Percentiles rank a stretch among this genome's conserved stretches.
These are phyloP conservation scores for Citrus hindsii DNA, from an alignment of 345 rosid genomes.

Conservation along the genomic window DNA sequence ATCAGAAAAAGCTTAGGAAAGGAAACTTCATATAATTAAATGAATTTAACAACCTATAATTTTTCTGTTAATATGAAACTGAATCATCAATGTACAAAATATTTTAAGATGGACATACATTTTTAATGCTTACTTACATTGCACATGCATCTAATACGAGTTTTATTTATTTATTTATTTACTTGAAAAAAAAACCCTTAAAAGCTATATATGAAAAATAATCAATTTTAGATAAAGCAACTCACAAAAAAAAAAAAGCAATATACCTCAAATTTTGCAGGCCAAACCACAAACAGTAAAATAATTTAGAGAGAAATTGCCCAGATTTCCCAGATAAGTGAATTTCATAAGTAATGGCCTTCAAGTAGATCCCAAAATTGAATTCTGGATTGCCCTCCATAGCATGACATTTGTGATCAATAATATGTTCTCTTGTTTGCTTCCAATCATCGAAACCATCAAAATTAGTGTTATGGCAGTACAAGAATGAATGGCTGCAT, in stretches of 20 bases:
- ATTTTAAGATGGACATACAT: background rate
- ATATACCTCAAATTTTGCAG: slow-evolving; percentile 78
- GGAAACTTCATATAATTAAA: background rate
- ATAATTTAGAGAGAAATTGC: slow-evolving; percentile 54
- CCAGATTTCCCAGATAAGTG: slow-evolving; percentile 42
- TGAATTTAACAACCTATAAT: background rate
- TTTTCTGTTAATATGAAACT: background rate
- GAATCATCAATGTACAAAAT: background rate
- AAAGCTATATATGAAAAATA: background rate
- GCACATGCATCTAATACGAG: background rate
- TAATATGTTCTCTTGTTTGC: slow-evolving; percentile 35
- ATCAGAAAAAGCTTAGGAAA: background rate
- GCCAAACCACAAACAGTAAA: slow-evolving; percentile 94
- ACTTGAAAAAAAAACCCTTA: background rate
- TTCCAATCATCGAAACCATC: slow-evolving; percentile 53
- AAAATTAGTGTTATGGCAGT: slow-evolving; percentile 56
- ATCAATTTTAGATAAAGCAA: background rate
- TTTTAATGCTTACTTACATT: background rate
- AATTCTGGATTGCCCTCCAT: slow-evolving; percentile 30
- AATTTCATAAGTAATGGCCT: slow-evolving; percentile 61
- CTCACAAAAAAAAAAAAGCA: background rate
- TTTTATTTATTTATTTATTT: background rate
- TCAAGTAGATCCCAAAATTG: slow-evolving; percentile 71
- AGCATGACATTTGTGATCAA: slow-evolving; percentile 38
- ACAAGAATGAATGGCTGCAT: slow-evolving; percentile 48